phyloP scores from a whole-genome alignment of 2,329 filamentous ascomycete species.

The Coniochaeta sp. region DNA sequence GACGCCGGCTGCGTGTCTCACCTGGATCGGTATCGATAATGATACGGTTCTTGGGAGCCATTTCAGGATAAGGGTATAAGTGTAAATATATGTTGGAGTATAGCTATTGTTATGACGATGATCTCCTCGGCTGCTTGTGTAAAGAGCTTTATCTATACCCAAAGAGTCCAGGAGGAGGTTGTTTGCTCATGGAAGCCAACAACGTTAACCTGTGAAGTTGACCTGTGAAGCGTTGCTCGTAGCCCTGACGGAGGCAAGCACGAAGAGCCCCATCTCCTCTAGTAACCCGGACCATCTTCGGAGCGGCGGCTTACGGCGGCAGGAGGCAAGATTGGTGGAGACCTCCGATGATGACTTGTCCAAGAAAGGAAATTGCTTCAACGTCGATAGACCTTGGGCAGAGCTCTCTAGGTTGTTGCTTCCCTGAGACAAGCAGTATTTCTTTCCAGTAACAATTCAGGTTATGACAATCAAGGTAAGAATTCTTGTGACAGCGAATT shows the following conservation, averaged over 20 bases:
- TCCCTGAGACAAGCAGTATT: no score
- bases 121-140: neutral
- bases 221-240: neutral
- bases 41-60: conserved; percentile 66
- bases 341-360: neutral
- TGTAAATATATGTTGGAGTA: neutral
- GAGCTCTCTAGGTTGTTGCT: neutral
- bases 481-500: neutral
- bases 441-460: neutral
- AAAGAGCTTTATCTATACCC: neutral
- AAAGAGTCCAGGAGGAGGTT: neutral
- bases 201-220: neutral
- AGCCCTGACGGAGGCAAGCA: neutral
- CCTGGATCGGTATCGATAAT: conserved; percentile 96
- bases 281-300: neutral
- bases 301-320: neutral
- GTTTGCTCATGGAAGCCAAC: neutral
- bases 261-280: neutral
- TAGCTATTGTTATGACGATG: neutral
- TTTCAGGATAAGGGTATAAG: neutral
- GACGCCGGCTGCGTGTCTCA: conserved; percentile 22
- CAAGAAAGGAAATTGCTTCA: neutral
- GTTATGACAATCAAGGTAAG: neutral
- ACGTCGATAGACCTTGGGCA: neutral
- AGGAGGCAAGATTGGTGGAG: neutral